These are phyloP conservation scores for Beauveria rudraprayagi DNA, from an alignment of 2,329 filamentous ascomycete genomes.

Conservation along the genomic window DNA sequence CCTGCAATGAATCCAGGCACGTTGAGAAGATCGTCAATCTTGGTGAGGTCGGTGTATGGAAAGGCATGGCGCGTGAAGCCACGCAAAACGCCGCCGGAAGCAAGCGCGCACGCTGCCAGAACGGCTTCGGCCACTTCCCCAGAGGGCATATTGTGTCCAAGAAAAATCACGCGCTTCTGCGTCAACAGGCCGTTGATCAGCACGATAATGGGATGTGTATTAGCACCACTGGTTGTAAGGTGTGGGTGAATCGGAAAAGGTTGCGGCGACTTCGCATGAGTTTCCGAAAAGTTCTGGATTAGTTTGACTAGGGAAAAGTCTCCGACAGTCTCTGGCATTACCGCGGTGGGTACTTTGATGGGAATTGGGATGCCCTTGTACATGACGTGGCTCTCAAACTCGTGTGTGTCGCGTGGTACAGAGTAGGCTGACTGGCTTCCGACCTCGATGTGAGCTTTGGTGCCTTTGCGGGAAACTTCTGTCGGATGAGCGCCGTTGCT, in stretches of 20 bases:
- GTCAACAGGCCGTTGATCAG: conserved; percentile 91
- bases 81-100: conserved; percentile 81
- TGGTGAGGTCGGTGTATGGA: conserved; percentile 94
- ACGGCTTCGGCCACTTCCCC: conserved; percentile 97
- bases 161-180: conserved; percentile 91
- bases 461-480: conserved; percentile 51
- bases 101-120: conserved; percentile 87
- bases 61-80: conserved; percentile 96
- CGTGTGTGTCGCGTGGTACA: conserved; percentile 88
- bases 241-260: conserved; percentile 84
- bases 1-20: conserved; percentile 97
- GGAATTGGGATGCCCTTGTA: conserved; percentile 97
- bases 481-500: conserved; percentile 34
- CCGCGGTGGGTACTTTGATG: conserved; percentile 88
- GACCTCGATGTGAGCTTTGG: conserved; percentile 55
- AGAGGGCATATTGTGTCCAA: conserved; percentile 90
- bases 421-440: conserved; percentile 53
- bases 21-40: conserved; percentile 91
- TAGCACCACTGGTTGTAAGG: conserved; percentile 81
- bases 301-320: conserved; percentile 97
- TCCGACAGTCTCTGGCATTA: conserved; percentile 91
- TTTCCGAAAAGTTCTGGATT: conserved; percentile 84
- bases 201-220: conserved; percentile 90
- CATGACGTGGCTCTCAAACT: conserved; percentile 90
- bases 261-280: conserved; percentile 74